These are phyloP conservation scores for Pseudocercospora cruenta DNA, from an alignment of 2,329 filamentous ascomycete species.

Conservation along the genomic window DNA sequence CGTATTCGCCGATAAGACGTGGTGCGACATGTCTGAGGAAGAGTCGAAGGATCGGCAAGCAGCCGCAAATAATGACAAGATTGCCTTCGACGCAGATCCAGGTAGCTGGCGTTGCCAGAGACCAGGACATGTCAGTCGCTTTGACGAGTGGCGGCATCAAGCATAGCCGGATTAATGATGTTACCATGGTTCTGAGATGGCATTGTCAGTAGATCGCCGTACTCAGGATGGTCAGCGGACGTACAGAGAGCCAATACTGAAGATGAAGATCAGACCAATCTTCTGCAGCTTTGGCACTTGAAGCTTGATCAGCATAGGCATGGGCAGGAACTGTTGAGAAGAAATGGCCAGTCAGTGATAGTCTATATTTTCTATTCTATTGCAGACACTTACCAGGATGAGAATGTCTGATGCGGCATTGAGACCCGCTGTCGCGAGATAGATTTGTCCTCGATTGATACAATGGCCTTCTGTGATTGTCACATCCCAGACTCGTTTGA, in stretches of 20 bases:
- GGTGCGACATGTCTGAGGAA: conserved; percentile 25
- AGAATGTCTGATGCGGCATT: conserved; percentile 22
- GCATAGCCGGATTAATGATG: conserved; percentile 18
- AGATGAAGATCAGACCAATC: conserved; percentile 18
- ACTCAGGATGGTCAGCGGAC: neutral
- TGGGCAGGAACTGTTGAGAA: neutral
- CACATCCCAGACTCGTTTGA: conserved; percentile 15
- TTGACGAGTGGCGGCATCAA: conserved; percentile 18
- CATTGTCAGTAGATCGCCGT: neutral
- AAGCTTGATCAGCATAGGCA: conserved; percentile 15
- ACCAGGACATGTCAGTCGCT: conserved; percentile 15
- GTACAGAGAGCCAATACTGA: conserved; percentile 16
- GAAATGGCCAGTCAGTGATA: neutral
- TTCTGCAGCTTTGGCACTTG: conserved; percentile 15
- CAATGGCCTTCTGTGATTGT: conserved; percentile 16
- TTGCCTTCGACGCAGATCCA: conserved; percentile 26
- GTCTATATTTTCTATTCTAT: neutral
- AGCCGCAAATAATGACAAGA: conserved; percentile 23
- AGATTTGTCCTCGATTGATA: conserved; percentile 16
- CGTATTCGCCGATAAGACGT: conserved; percentile 16
- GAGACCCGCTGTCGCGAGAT: conserved; percentile 17
- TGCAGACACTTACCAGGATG: conserved; percentile 2
- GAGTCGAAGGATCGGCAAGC: conserved; percentile 19
- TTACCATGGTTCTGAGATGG: conserved; percentile 12
- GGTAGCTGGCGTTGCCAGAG: conserved; percentile 19